Base-by-base conservation (phyloP, 257 asterid genomes). In the Scutellaria baicalensis region DNA sequence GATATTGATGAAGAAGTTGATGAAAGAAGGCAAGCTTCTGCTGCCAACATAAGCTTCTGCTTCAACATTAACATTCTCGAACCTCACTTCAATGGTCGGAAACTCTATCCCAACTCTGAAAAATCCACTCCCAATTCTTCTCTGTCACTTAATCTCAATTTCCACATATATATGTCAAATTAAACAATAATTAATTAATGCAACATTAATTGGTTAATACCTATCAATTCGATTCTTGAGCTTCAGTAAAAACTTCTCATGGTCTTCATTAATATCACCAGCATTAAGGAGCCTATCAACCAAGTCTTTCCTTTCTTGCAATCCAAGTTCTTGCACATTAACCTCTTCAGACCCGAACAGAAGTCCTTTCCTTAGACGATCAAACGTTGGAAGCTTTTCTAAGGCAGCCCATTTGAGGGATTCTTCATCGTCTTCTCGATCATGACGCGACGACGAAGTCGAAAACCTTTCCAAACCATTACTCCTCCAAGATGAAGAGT, bases 341-440 rank as follows among this genome's bases (percentile, higher is more conserved):
- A 82, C 45, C 68, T 79, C 84, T n/a, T 23, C 59, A 3, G 75
- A 69, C 4, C 83, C 82, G 8, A 64, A 39, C 43, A 79, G 6
- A 10, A 84, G 35, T 1, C 89, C 89, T 70, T 64, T 84, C n/a
- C 86, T 77, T n/a, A 84, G 21, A 31, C 89, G 86, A 64, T 81
- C 84, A 36, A 63, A 77, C 6, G 86, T 81, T 0, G 89, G 83
- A 47, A 79, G 83, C 55, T 65, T 77, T 66, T 84, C 84, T 4
- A 84, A 69, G 12, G 88, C 88, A 0, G 85, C 88, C 88, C 88
- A 83, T 57, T 75, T 78, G 0, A 83, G 75, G 18, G 86, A 83
- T 44, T 77, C 85, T 47, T 85, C 88, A 6, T 85, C 84, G 31
- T 85, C 81, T 6, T 85, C 87, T 1, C n/a, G n/a, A n/a, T 42